Percentiles rank a stretch among this genome's conserved stretches.
phyloP scores from a whole-genome alignment of 768 basidiomycete species.

The Sutorius australiensis region DNA sequence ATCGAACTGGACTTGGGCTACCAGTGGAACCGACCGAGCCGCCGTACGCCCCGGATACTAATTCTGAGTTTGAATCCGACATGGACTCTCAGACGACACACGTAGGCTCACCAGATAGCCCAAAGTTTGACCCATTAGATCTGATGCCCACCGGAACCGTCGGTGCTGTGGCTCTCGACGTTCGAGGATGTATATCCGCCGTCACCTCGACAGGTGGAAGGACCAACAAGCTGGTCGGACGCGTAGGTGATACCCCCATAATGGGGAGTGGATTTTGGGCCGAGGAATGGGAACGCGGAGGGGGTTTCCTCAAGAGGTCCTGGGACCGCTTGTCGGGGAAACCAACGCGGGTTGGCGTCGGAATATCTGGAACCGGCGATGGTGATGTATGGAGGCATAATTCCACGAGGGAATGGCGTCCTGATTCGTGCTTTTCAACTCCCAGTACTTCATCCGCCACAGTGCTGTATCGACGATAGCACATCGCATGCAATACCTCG shows the following conservation, averaged over 20 bases:
- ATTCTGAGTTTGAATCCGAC: slow-evolving; percentile 3
- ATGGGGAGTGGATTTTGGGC: slow-evolving; percentile 84
- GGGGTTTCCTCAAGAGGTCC: slow-evolving; percentile 29
- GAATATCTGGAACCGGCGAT: slow-evolving; percentile 82
- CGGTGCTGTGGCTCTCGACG: slow-evolving; percentile 78
- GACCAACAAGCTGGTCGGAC: slow-evolving; percentile 80
- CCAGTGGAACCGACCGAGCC: slow-evolving; percentile 60
- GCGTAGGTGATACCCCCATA: slow-evolving; percentile 78
- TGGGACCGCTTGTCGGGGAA: slow-evolving; percentile 41
- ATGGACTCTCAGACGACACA: slow-evolving; percentile 19
- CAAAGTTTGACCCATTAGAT: slow-evolving; percentile 40
- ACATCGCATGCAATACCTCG: slow-evolving; percentile 56
- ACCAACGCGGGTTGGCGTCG: slow-evolving; percentile 44
- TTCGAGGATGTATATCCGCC: slow-evolving; percentile 65
- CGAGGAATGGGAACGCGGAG: slow-evolving; percentile 60
- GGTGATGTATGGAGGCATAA: slow-evolving; percentile 58
- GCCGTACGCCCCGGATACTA: slow-evolving; percentile 10
- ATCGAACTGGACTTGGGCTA: slow-evolving; percentile 66
- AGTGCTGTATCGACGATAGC: slow-evolving; percentile 65
- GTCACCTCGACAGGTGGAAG: slow-evolving; percentile 79
- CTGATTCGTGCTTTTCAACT: neutral
- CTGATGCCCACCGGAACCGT: slow-evolving; percentile 73
- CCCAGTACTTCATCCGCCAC: slow-evolving; percentile 73
- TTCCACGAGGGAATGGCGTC: neutral
- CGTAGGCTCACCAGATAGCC: slow-evolving; percentile 14